Evolutionary conservation across 768 basidiomycete genomes (phyloP), one percentile per base, ranked within the genome.

Genomic region (Galerina sulciceps): DNA sequence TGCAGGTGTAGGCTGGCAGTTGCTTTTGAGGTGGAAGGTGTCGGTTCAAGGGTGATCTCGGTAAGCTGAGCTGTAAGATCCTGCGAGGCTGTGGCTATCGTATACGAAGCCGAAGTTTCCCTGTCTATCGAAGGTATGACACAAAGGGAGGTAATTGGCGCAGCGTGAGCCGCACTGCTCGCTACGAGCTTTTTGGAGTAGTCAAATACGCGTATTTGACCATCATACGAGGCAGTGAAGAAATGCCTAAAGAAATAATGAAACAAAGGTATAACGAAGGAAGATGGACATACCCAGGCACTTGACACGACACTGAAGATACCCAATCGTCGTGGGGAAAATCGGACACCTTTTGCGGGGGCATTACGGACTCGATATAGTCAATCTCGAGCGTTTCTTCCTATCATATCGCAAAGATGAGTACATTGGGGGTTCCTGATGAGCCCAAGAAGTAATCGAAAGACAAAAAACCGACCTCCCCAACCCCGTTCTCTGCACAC

Each of bases 281-380:
- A 47, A 56, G n/a, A 18, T 20, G 41, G 20, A 65, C 71, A 43
- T 59, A 90, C 89, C 83, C 83, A 58, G 77, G 75, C 47, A 84
- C 67, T 61, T 79, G 72, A 68, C 85, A 89, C 5, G 85, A 87
- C 17, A 93, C 82, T 14, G 88, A 87, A 1, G 93, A 94, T 0
- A 97, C 91, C 96, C 96, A 99, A 62, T 98, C 95, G 53, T 98
- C 90, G 61, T 94, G 91, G 1, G 91, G 89, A 52, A 94, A 77
- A 47, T 88, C 82, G 0, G 89, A 83, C 73, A 94, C 84, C 60
- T 88, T 86, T 69, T 93, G 85, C 0, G 94, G 95, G 0, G 95
- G 94, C 71, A 96, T 79, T 1, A 96, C 81, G 14, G 90, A 92
- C 73, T 94, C 89, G 57, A 97, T 87, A 75, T 96, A 96, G 73